These are phyloP conservation scores for Zychaea mexicana DNA, from an alignment of 371 early-diverging fungal species.

Conservation along the genomic window DNA sequence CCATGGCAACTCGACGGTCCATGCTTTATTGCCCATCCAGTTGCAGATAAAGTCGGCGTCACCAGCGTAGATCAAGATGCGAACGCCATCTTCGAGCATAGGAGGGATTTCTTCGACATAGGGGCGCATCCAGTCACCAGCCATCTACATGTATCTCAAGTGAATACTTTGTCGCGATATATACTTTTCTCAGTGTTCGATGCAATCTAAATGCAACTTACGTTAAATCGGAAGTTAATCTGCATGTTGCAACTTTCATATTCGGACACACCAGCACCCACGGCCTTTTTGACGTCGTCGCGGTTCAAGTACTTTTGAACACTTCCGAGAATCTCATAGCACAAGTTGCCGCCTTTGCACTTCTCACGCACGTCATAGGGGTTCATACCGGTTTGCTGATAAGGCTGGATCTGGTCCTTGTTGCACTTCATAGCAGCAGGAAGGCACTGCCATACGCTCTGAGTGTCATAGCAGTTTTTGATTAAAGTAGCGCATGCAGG, in stretches of 20 bases:
- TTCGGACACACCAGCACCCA: constrained; percentile 66
- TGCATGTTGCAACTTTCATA: constrained; percentile 80
- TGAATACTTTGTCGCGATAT: no score
- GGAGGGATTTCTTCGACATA: constrained; percentile 71
- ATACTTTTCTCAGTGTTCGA: no score
- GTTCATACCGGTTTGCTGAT: constrained; percentile 67
- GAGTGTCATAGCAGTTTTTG: constrained; percentile 78
- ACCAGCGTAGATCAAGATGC: constrained; percentile 85
- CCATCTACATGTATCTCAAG: constrained; percentile 33
- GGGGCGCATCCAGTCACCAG: constrained; percentile 90
- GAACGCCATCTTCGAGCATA: constrained; percentile 79
- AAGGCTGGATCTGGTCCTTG: constrained; percentile 59
- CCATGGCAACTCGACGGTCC: constrained; percentile 84
- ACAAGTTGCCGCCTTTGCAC: constrained; percentile 52
- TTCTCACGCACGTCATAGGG: constrained; percentile 68
- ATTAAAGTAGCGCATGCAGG: constrained; percentile 77
- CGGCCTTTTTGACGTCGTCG: constrained; percentile 67
- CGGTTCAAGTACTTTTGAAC: constrained; percentile 79
- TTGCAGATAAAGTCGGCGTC: constrained; percentile 86
- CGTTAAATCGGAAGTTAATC: constrained; percentile 56
- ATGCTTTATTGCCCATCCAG: constrained; percentile 94
- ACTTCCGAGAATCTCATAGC: constrained; percentile 80
- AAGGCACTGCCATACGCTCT: constrained; percentile 75
- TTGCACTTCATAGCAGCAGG: constrained; percentile 87
- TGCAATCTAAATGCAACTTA: constrained; percentile 15